These are phyloP conservation scores for Teratosphaeria gauchensis DNA, from an alignment of 2,329 filamentous ascomycete species.

Conservation along the genomic window DNA sequence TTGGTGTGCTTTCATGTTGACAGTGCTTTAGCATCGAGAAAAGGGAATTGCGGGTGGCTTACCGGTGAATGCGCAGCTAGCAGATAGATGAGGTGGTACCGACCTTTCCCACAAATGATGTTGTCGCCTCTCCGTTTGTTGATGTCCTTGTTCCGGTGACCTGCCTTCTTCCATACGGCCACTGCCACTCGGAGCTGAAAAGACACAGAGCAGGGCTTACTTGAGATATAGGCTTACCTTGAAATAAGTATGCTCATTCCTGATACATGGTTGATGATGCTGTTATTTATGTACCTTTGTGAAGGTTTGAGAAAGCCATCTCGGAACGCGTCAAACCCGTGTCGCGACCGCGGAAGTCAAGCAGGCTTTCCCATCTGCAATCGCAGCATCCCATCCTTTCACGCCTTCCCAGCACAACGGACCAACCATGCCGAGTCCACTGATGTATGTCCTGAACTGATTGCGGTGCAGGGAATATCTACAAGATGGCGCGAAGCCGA, in stretches of 20 bases:
- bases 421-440: not conserved
- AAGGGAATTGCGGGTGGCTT: not conserved
- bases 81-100: not conserved
- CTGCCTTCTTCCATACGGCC: not conserved
- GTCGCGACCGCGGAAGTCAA: not conserved
- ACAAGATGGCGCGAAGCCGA: conserved; percentile 11
- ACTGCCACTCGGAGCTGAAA: not conserved
- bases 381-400: not conserved
- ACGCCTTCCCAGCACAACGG: not conserved
- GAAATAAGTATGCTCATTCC: not conserved
- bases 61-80: not conserved
- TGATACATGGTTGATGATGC: not conserved
- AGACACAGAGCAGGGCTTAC: not conserved
- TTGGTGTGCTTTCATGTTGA: not conserved
- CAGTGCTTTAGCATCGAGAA: not conserved
- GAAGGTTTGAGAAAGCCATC: not conserved
- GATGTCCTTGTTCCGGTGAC: not conserved
- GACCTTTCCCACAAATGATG: not conserved
- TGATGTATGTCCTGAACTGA: not conserved
- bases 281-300: not conserved
- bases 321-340: not conserved
- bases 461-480: not conserved
- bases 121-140: not conserved
- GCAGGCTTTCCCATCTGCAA: not conserved
- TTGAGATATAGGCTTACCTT: not conserved